phyloP scores from a whole-genome alignment of 345 rosid genomes.

The Populus deltoides region DNA sequence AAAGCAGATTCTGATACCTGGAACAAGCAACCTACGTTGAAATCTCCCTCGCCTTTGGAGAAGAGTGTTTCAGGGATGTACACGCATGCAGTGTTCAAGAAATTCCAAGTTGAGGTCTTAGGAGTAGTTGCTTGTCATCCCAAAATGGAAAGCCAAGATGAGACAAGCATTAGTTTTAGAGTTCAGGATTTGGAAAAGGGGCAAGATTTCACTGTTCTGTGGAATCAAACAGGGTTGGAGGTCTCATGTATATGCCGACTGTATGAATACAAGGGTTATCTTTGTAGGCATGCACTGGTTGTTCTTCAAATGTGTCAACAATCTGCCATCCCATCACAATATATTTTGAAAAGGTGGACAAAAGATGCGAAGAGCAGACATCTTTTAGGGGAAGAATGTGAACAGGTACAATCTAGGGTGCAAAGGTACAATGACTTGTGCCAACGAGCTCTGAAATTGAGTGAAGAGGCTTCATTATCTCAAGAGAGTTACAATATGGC shows the following conservation, averaged over 20 bases:
- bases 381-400: slow-evolving; percentile 44
- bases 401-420: slow-evolving; percentile 47
- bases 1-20: slow-evolving; percentile 64
- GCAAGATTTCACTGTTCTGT: slow-evolving; percentile 45
- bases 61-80: slow-evolving; percentile 58
- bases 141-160: slow-evolving; percentile 54
- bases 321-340: slow-evolving; percentile 54
- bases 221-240: slow-evolving; percentile 47
- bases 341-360: slow-evolving; percentile 69
- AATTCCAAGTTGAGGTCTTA: slow-evolving; percentile 60
- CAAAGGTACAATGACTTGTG: slow-evolving; percentile 57
- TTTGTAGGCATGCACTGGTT: slow-evolving; percentile 62
- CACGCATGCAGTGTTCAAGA: slow-evolving; percentile 62
- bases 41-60: slow-evolving; percentile 73
- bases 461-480: slow-evolving; percentile 61
- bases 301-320: slow-evolving; percentile 64
- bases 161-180: slow-evolving; percentile 38
- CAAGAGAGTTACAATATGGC: slow-evolving; percentile 61
- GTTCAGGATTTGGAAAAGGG: slow-evolving; percentile 66
- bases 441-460: slow-evolving; percentile 47
- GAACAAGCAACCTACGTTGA: slow-evolving; percentile 60
- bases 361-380: slow-evolving; percentile 58
- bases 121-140: slow-evolving; percentile 71
- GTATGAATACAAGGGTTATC: slow-evolving; percentile 63
- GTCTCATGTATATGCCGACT: slow-evolving; percentile 58